phyloP scores from a whole-genome alignment of 305 asterid genomes.

The Ilex paraguariensis region DNA sequence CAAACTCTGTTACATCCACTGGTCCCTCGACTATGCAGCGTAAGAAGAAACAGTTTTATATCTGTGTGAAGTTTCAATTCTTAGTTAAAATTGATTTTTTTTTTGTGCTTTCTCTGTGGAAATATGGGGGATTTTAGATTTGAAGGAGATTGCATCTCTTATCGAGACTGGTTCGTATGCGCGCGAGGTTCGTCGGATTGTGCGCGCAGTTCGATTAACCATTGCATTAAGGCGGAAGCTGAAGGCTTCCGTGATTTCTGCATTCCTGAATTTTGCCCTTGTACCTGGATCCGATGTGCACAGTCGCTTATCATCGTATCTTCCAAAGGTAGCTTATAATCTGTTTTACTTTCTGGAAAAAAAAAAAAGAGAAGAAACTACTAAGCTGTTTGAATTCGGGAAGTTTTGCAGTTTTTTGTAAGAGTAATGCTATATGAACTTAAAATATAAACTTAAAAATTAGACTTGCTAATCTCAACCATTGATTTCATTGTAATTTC shows the following conservation, averaged over 20 bases:
- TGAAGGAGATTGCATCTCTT: slow-evolving; percentile 74
- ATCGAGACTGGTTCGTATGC: slow-evolving; percentile 82
- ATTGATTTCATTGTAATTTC: no score
- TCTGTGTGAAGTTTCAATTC: background rate
- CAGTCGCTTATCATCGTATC: slow-evolving; percentile 54
- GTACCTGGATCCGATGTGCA: slow-evolving; percentile 78
- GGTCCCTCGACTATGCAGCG: slow-evolving; percentile 54
- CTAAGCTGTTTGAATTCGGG: no score
- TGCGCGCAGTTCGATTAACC: slow-evolving; percentile 73
- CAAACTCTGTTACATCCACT: slow-evolving; percentile 38
- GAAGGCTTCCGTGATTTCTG: slow-evolving; percentile 49
- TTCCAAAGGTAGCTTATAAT: slow-evolving; percentile 49
- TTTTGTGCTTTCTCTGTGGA: background rate
- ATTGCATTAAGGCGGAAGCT: slow-evolving; percentile 73
- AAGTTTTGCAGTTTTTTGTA: no score
- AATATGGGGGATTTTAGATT: slow-evolving; percentile 29
- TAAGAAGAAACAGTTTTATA: slow-evolving; percentile 22
- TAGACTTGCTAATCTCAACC: no score
- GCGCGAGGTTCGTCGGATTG: slow-evolving; percentile 74
- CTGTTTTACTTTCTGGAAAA: background rate
- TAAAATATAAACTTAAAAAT: no score
- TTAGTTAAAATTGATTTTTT: background rate
- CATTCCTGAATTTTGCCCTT: slow-evolving; percentile 60
- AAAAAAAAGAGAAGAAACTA: no score
- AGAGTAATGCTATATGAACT: no score